A percentile compares a stretch with the other conserved stretches of the same genome.
These are phyloP conservation scores for Epichloe sylvatica DNA, from an alignment of 2,329 filamentous ascomycete species.

Conservation along the genomic window DNA sequence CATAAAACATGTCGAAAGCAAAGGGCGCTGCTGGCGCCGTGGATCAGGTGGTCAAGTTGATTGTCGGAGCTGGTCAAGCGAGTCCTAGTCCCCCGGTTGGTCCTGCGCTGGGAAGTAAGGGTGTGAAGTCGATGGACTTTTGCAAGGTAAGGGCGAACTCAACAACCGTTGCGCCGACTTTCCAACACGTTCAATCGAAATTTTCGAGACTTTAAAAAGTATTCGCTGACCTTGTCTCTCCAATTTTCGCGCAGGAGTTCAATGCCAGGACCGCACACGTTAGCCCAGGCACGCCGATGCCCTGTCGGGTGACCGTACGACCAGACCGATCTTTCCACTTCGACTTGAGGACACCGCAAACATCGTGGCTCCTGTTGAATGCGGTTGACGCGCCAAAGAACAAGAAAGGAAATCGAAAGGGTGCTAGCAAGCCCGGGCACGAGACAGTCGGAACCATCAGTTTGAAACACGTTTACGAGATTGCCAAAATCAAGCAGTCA, in stretches of 20 bases:
- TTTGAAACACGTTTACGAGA: conserved; percentile 94
- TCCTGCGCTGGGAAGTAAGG: conserved; percentile 90
- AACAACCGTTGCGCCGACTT: neutral
- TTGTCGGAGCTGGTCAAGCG: conserved; percentile 90
- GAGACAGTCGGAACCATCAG: conserved; percentile 75
- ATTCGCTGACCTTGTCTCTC: conserved; percentile 7
- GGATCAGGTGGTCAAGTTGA: conserved; percentile 86
- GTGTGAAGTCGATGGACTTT: conserved; percentile 98
- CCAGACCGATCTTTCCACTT: conserved; percentile 89
- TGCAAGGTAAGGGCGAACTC: conserved; percentile 61
- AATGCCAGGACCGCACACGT: conserved; percentile 88
- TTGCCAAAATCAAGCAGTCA: conserved; percentile 86
- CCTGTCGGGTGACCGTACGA: conserved; percentile 79
- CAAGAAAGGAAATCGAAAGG: conserved; percentile 67
- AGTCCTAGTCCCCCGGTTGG: conserved; percentile 91
- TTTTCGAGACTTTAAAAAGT: neutral
- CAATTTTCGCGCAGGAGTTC: conserved; percentile 58
- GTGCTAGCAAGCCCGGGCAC: conserved; percentile 58
- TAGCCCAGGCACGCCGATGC: conserved; percentile 68
- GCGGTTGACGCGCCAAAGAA: conserved; percentile 59
- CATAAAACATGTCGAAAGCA: conserved; percentile 37
- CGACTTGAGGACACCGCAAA: conserved; percentile 86
- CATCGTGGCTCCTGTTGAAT: conserved; percentile 74
- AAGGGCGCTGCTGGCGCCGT: conserved; percentile 25
- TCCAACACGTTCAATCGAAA: neutral